Base-by-base conservation (phyloP, 345 rosid species). In the Orychophragmus violaceus region DNA sequence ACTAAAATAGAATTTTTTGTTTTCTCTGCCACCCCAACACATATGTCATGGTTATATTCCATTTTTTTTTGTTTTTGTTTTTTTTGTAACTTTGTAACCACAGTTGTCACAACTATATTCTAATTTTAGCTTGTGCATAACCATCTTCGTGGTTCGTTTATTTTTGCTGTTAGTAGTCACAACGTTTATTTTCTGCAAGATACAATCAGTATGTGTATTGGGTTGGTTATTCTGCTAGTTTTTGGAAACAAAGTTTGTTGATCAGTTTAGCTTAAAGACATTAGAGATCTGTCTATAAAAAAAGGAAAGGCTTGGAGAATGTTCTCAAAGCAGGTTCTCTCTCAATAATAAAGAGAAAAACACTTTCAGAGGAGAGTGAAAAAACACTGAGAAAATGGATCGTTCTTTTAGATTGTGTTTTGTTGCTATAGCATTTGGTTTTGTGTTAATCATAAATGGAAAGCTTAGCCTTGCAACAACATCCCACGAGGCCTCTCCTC, bases 191-290 rank as follows among this genome's bases (percentile, higher is more conserved):
- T 52, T 22, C 48, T 62, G 48, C 33, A 70, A 16, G 48, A 29
- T 42, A 30, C 74, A 52, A 44, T 22, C 16, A 62, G 56, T 62
- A 62, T 60, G 52, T 59, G 42, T 49, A 59, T 49, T 58, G 59
- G 59, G 30, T 37, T 59, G 23, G 66, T 39, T 48, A n/a, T 37
- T 30, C 5, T 49, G 59, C 42, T 25, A 61, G 14, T 53, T 52
- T 62, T 29, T 52, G 46, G 66, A 59, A 29, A 41, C 61, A 37
- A 14, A 25, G 27, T 52, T 60, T 17, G 36, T 62, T 51, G 17
- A 70, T 39, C 35, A 51, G 23, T 41, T 61, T 29, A 70, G 25
- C 23, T 44, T 30, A 1, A 24, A 68, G 28, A 69, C 3, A 24
- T 3, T 25, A 33, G 56, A 45, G 18, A 58, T 16, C 6, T 69